Conservation (phyloP, 805 yeast species). For the Ogataea pilisensis region DNA sequence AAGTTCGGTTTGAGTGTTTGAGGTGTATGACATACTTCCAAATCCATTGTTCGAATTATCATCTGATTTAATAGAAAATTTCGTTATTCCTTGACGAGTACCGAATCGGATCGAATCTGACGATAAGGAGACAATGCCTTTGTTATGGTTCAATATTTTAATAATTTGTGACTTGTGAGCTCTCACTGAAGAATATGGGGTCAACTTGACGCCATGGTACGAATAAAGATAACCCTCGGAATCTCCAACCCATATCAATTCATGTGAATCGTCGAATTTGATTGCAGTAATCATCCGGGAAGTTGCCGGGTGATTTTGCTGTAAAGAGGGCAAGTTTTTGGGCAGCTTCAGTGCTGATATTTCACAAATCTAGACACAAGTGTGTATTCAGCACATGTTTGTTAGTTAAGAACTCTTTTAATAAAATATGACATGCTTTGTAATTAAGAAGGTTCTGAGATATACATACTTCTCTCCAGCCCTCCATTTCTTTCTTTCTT, state of each 20-base stretch:
- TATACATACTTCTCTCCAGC: conserved; percentile 46
- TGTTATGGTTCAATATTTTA: conserved; percentile 50
- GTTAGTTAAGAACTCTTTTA: no score
- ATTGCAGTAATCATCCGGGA: conserved; percentile 29
- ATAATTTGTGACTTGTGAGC: conserved; percentile 48
- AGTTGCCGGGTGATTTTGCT: conserved; percentile 16
- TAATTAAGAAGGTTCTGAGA: no score
- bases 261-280: conserved; percentile 66
- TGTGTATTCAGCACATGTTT: no score
- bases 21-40: conserved; percentile 38
- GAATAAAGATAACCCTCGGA: conserved; percentile 46
- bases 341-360: conserved; percentile 26
- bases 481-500: conserved; percentile 39
- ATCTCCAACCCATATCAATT: conserved; percentile 85
- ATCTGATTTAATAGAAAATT: conserved; percentile 29
- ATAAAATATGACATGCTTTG: no score
- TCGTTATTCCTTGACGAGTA: conserved; percentile 52
- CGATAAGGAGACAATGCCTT: conserved; percentile 58
- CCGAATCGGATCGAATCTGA: conserved; percentile 48
- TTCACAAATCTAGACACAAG: conserved; percentile 28
- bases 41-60: conserved; percentile 32
- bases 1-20: conserved; percentile 39
- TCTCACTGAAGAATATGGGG: conserved; percentile 53
- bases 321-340: conserved; percentile 16
- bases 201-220: conserved; percentile 42